Evolutionary conservation across 208 protist genomes (phyloP).

Genomic region (Leishmania guyanensis): DNA sequence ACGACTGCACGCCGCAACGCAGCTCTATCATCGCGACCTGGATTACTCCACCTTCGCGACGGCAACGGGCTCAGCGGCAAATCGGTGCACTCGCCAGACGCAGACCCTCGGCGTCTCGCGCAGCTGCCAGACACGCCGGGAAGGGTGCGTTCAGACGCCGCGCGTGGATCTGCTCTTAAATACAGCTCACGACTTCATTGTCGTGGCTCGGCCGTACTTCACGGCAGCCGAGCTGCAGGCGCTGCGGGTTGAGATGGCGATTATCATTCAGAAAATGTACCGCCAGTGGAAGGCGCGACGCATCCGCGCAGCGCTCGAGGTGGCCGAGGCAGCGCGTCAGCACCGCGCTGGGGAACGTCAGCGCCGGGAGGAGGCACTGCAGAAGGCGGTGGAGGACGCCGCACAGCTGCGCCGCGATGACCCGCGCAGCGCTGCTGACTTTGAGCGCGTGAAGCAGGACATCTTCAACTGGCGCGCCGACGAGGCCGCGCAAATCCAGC

Average conservation of each 20-base stretch:
- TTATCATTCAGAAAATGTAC: slow-evolving; percentile 93
- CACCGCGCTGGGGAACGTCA: slow-evolving; percentile 55
- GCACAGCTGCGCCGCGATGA: slow-evolving; percentile 91
- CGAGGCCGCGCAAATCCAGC: slow-evolving; percentile 82
- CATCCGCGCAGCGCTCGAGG: slow-evolving; percentile 61
- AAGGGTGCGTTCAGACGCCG: slow-evolving; percentile 93
- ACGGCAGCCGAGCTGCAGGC: slow-evolving; percentile 62
- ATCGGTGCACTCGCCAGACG: slow-evolving; percentile 79
- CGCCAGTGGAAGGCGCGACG: slow-evolving; percentile 93
- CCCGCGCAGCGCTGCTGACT: slow-evolving; percentile 91
- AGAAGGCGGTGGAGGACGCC: slow-evolving; percentile 60
- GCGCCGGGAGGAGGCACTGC: slow-evolving; percentile 62
- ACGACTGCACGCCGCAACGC: slow-evolving; percentile 91
- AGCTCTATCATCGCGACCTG: slow-evolving; percentile 83
- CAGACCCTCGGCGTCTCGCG: slow-evolving; percentile 92
- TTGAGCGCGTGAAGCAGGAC: slow-evolving; percentile 92
- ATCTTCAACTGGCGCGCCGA: slow-evolving; percentile 88
- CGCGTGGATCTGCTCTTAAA: slow-evolving; percentile 68
- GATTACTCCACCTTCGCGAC: slow-evolving; percentile 61
- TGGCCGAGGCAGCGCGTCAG: slow-evolving; percentile 58
- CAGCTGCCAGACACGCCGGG: slow-evolving; percentile 89
- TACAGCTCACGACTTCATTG: slow-evolving; percentile 58
- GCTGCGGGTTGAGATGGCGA: slow-evolving; percentile 74
- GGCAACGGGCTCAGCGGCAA: slow-evolving; percentile 5
- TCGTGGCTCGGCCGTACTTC: slow-evolving; percentile 90